A percentile compares a stretch with the other conserved stretches of the same genome.
Conservation (phyloP, 1,284 basidiomycete genomes). For the Rhizopogon parksii region DNA sequence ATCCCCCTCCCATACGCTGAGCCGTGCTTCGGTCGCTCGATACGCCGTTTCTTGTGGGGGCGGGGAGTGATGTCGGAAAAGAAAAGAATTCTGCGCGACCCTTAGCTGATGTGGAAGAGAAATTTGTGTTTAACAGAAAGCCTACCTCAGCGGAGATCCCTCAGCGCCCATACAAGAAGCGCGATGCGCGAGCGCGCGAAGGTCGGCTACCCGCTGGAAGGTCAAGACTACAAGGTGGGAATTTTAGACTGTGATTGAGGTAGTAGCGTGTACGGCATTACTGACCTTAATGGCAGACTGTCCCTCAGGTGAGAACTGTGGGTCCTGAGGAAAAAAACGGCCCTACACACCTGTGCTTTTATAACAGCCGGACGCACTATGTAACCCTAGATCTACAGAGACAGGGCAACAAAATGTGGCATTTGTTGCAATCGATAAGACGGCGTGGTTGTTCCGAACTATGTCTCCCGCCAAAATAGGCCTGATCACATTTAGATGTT, state of each 20-base stretch:
- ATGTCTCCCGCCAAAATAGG: conserved; percentile 14
- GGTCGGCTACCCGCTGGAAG: conserved; percentile 61
- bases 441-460: conserved; percentile 21
- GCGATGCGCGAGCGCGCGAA: conserved; percentile 64
- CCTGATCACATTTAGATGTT: conserved; percentile 10
- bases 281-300: conserved; percentile 25
- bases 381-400: conserved; percentile 19
- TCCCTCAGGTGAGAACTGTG: conserved; percentile 27
- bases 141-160: conserved; percentile 46
- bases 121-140: conserved; percentile 2
- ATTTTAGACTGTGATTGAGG: conserved; percentile 10
- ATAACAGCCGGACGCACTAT: conserved; percentile 21
- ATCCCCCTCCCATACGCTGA: conserved; percentile 52
- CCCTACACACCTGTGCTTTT: conserved; percentile 21
- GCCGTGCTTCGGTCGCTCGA: conserved; percentile 63
- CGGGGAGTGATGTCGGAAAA: conserved; percentile 49
- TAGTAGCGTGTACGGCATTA: conserved; percentile 16
- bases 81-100: conserved; percentile 25
- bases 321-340: conserved; percentile 21
- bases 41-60: conserved; percentile 64
- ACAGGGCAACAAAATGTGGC: conserved; percentile 14
- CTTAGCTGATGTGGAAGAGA: conserved; percentile 4
- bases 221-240: conserved; percentile 27
- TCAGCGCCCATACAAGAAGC: conserved; percentile 65
- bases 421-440: conserved; percentile 27